Evolutionary conservation across 129 eudicot genomes (phyloP), one percentile per base, ranked within the genome.

Genomic region (Deinandra increscens): DNA sequence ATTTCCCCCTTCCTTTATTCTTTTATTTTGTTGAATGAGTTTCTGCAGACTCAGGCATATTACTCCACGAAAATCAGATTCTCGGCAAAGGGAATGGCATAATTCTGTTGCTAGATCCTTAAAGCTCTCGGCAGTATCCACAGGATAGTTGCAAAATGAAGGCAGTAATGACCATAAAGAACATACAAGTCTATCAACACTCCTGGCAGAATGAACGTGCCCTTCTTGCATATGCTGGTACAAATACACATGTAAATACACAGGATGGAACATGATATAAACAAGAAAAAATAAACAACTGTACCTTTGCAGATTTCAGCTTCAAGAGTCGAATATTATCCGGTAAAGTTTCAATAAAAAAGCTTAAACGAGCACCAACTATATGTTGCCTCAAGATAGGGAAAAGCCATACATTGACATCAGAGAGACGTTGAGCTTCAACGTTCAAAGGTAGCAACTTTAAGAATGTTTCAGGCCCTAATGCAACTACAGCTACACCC

Each of bases 141-240:
- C n/a, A n/a, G n/a, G n/a, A n/a, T n/a, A 94, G 82, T 87, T 87
- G 93, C 97, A 94, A 79, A 94, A 89, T 11, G 99, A 87, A 55
- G 96, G 97, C 66, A 94, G 45, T 54, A 94, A 70, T 38, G 96
- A 94, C 99, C 99, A 94, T 66, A 94, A 48, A 60, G 94, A 82
- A 74, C 90, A 94, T 26, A 82, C 83, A 74, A 87, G 66, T 44
- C 91, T 90, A 80, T 94, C 97, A 56, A 83, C 75, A 81, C 75
- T 82, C 81, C 96, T 82, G 20, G 97, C 91, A 36, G 89, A 76
- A 75, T 84, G 78, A 62, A 84, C 53, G 58, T 53, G 80, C 37
- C 96, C 99, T 63, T 87, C 90, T 65, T 46, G 85, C 68, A 85
- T 82, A 63, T 81, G 81, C 99, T 94, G 89, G 65, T 59, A 66